Evolutionary conservation across 2,329 filamentous ascomycete genomes (phyloP).

Genomic region (Monilinia fructicola): DNA sequence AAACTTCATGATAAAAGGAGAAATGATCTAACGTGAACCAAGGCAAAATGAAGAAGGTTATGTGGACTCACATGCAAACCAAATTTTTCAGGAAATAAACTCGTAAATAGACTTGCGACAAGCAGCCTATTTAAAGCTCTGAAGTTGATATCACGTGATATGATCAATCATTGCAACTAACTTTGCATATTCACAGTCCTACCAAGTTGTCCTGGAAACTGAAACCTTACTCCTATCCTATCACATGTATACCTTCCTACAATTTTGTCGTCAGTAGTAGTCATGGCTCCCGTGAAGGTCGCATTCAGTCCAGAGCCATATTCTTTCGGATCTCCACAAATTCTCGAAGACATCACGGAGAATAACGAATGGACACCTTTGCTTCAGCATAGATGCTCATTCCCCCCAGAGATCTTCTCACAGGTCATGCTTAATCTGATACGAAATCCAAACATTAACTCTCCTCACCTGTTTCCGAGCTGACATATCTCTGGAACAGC

Average conservation of each 20-base stretch:
- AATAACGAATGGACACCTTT: conserved; percentile 52
- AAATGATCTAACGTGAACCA: too few species aligned
- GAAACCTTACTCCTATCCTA: not conserved
- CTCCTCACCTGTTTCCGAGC: conserved; percentile 76
- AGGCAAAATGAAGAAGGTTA: too few species aligned
- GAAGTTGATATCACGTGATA: too few species aligned
- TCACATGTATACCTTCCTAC: not conserved
- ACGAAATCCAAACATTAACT: conserved; percentile 77
- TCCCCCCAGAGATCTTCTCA: conserved; percentile 62
- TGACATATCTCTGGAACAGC: conserved; percentile 64
- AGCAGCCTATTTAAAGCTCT: too few species aligned
- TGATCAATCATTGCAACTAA: too few species aligned
- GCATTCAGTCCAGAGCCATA: conserved; percentile 27
- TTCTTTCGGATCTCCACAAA: conserved; percentile 42
- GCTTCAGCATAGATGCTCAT: conserved; percentile 58
- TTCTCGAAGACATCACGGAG: conserved; percentile 42
- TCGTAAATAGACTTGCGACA: too few species aligned
- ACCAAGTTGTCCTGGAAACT: too few species aligned
- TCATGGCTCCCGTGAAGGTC: conserved; percentile 5
- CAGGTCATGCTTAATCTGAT: conserved; percentile 72
- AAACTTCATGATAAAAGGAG: not conserved
- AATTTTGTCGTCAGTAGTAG: conserved; percentile 19
- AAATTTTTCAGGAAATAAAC: too few species aligned
- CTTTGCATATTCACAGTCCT: too few species aligned
- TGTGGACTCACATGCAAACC: too few species aligned